Evolutionary conservation across 352 stramenopile species (phyloP).

Genomic region (Phytophthora ramorum): DNA sequence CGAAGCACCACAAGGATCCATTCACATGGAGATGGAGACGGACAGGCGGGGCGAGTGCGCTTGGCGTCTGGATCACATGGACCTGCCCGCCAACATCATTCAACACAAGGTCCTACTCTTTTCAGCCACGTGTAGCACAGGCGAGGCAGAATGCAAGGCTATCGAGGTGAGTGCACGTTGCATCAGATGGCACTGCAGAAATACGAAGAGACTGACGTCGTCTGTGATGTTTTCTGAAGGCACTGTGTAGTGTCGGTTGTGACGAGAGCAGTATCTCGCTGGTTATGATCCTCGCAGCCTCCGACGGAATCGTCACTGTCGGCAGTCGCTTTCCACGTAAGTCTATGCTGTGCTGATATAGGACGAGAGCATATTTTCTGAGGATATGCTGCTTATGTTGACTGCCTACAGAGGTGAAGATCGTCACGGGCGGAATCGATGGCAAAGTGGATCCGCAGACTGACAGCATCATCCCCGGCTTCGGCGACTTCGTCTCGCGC

Average conservation of each 20-base stretch:
- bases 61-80: conserved; percentile 39
- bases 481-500: conserved; percentile 53
- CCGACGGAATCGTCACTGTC: conserved; percentile 39
- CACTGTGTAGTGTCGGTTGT: conserved; percentile 39
- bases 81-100: conserved; percentile 43
- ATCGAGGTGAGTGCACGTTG: conserved; percentile 35
- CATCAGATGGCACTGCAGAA: neutral
- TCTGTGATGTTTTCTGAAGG: conserved; percentile 18
- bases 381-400: neutral
- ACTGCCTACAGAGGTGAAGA: conserved; percentile 36
- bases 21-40: conserved; percentile 25
- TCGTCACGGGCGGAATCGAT: conserved; percentile 47
- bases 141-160: conserved; percentile 37
- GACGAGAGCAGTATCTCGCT: conserved; percentile 47
- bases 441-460: conserved; percentile 28
- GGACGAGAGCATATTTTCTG: too few species aligned
- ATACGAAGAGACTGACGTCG: neutral
- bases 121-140: conserved; percentile 37
- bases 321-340: conserved; percentile 49
- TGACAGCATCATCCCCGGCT: conserved; percentile 36
- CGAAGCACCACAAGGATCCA: conserved; percentile 39
- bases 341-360: neutral
- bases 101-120: conserved; percentile 50
- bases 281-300: conserved; percentile 42
- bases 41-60: conserved; percentile 12